phyloP scores from a whole-genome alignment of 176 grass and related monocot genomes.

The Phoenix roebelenii region DNA sequence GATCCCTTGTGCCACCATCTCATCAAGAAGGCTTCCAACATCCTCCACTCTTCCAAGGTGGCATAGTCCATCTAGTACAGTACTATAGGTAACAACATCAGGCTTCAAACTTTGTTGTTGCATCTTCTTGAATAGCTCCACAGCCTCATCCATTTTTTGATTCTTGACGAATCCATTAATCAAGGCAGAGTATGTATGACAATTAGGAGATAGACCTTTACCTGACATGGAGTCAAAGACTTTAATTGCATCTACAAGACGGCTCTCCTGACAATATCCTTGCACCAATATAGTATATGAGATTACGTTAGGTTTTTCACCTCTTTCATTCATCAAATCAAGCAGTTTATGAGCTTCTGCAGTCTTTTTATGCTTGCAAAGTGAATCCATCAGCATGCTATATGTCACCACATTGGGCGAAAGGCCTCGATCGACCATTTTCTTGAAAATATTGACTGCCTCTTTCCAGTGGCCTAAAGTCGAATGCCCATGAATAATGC shows the following conservation, averaged over 20 bases:
- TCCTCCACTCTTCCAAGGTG: too few species aligned
- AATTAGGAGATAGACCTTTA: background rate
- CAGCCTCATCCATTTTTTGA: conserved; percentile 17
- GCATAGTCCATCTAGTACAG: background rate
- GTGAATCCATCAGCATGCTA: background rate
- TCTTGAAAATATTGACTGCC: background rate
- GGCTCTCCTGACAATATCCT: conserved; percentile 2
- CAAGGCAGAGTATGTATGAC: conserved; percentile 1
- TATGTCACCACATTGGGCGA: background rate
- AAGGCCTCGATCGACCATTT: conserved; percentile 7
- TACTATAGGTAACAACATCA: background rate
- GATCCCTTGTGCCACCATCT: too few species aligned
- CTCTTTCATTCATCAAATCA: conserved; percentile 12
- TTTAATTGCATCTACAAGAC: conserved; percentile 2
- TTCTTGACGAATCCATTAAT: background rate
- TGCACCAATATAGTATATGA: conserved; percentile 18
- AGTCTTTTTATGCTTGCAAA: conserved; percentile 15
- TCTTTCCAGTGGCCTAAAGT: conserved; percentile 8
- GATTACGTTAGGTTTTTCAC: background rate
- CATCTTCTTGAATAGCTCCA: conserved; percentile 11
- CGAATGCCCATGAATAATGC: conserved; percentile 21
- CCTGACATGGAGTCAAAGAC: conserved; percentile 6
- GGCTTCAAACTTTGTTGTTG: background rate
- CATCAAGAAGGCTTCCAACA: too few species aligned
- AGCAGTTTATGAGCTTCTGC: conserved; percentile 14